Percentiles rank a stretch among this genome's conserved stretches.
These are phyloP conservation scores for Paramecium caudatum DNA, from an alignment of 73 alveolate species.

Conservation along the genomic window DNA sequence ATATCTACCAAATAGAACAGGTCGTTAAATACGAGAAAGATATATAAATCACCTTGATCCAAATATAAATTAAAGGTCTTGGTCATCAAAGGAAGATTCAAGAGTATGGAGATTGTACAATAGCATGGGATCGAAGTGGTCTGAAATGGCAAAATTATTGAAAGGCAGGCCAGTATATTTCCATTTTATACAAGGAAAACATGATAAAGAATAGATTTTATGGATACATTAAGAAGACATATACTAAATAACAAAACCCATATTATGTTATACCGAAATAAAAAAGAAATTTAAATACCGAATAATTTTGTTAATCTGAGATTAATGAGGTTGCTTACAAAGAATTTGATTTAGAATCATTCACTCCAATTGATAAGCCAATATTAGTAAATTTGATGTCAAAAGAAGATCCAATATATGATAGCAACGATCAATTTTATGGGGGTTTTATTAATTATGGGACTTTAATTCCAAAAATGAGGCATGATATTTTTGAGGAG, in stretches of 20 bases:
- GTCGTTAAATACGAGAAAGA: conserved; percentile 97
- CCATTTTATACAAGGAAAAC: conserved; percentile 36
- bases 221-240: neutral
- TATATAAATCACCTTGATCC: conserved; percentile 99
- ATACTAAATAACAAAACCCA: conserved; percentile 4
- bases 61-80: conserved; percentile 86
- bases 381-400: no score
- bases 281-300: no score
- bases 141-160: conserved; percentile 67
- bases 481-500: no score
- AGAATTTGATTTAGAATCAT: no score
- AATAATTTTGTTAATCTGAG: no score
- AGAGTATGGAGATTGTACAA: conserved; percentile 56
- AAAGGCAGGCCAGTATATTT: conserved; percentile 71
- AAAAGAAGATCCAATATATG: no score
- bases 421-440: no score
- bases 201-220: conserved; percentile 73
- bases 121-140: conserved; percentile 71
- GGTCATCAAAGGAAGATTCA: conserved; percentile 91
- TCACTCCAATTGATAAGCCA: no score
- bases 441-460: no score
- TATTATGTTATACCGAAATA: neutral
- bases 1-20: conserved; percentile 79
- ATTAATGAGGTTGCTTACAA: no score
- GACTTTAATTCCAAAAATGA: no score